phyloP scores from a whole-genome alignment of 1,139 yeast genomes.

The Arxiozyma heterogenica region DNA sequence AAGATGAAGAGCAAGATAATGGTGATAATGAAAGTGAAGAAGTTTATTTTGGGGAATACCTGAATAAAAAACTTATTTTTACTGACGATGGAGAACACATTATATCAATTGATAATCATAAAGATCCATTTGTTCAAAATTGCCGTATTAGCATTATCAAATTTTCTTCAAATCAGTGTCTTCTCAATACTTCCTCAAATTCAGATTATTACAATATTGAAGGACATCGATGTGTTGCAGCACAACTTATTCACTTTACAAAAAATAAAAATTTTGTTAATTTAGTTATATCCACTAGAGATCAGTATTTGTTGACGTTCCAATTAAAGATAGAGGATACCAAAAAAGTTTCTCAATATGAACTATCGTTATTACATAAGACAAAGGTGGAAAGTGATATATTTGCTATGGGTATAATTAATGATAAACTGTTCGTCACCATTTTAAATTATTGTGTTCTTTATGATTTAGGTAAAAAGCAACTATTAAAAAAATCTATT shows the following conservation, averaged over 20 bases:
- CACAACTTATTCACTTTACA: constrained; percentile 17
- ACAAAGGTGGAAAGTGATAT: constrained; percentile 50
- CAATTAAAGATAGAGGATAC: constrained; percentile 13
- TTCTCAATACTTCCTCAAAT: constrained; percentile 6
- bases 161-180: not conserved
- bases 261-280: constrained; percentile 11
- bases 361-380: constrained; percentile 46
- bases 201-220: not conserved
- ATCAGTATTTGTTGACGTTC: constrained; percentile 14
- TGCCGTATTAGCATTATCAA: not conserved
- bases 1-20: constrained; percentile 12
- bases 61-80: constrained; percentile 9
- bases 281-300: constrained; percentile 38
- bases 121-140: not conserved
- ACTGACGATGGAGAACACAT: not conserved
- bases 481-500: constrained; percentile 58
- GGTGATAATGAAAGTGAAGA: constrained; percentile 10
- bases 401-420: constrained; percentile 45
- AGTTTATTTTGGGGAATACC: constrained; percentile 8
- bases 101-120: constrained; percentile 6
- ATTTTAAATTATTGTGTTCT: constrained; percentile 45
- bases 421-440: constrained; percentile 57
- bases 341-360: constrained; percentile 8
- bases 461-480: constrained; percentile 72
- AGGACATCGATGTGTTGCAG: constrained; percentile 10